phyloP scores from a whole-genome alignment of 2,329 filamentous ascomycete species.

The Cladophialophora exuberans region DNA sequence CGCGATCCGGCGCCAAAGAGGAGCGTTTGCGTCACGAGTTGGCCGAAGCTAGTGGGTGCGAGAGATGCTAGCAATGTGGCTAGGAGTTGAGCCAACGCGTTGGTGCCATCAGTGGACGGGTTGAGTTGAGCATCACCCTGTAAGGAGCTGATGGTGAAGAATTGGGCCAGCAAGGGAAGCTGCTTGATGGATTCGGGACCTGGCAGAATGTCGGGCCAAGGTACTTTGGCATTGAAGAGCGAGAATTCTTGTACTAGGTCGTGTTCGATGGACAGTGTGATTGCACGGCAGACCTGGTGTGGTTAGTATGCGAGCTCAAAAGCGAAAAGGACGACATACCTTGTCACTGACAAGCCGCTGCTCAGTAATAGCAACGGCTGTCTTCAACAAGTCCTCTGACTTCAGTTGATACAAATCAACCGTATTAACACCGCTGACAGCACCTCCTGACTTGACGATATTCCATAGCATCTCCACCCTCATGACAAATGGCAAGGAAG shows the following conservation, averaged over 20 bases:
- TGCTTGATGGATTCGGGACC: neutral
- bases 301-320: neutral
- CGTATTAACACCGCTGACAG: neutral
- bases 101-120: neutral
- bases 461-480: constrained; percentile 2
- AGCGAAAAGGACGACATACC: neutral
- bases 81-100: neutral
- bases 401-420: neutral
- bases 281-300: neutral
- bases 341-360: neutral
- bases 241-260: neutral
- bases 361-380: neutral
- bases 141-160: neutral
- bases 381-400: neutral
- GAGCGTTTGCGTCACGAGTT: neutral
- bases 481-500: neutral
- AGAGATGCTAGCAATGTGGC: neutral
- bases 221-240: neutral
- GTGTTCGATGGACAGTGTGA: neutral
- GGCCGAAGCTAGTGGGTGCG: neutral
- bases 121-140: neutral
- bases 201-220: neutral
- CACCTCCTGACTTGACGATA: neutral
- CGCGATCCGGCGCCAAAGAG: neutral
- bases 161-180: neutral